Evolutionary conservation across 306 rosid species (phyloP), one percentile per base, ranked within the genome.

Genomic region (Lotus japonicus): DNA sequence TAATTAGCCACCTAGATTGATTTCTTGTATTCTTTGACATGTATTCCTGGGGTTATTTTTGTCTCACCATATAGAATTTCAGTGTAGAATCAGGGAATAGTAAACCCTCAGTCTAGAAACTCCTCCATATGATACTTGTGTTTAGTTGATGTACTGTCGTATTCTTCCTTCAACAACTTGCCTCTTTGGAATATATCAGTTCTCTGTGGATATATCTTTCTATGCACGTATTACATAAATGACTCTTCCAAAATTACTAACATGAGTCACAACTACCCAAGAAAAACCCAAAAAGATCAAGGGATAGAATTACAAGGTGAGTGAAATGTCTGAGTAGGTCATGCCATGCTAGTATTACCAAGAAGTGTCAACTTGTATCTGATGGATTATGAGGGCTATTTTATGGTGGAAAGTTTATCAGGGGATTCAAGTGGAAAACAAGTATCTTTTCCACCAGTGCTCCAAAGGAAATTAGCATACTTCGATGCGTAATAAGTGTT

Each of bases 391-490:
- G 28, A 23, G 17, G 36, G 41, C 58, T 4, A 2, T n/a, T 58
- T 71, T 50, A 68, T 50, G 66, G 46, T 48, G 43, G 65, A 36
- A 39, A 10, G 56, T 58, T 66, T n/a, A 66, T 50, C 74, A 1
- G 43, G 16, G 26, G 46, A 45, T 43, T 61, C 57, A 3, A 52
- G 16, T 19, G 89, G 82, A 51, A 73, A 75, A 79, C 82, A 75
- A 50, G 83, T 79, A n/a, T 82, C 92, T 12, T 77, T 79, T 11
- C 82, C 95, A 35, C 86, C 84, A 0, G 82, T 77, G 66, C 23
- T 79, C 97, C 95, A 90, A 10, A 84, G 77, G 68, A 90, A 90
- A 71, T 60, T 55, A 55, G 90, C 88, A 7, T 81, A 90, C 58
- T 76, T 88, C 23, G 92, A 82, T 63, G 80, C 59, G 41, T 86